phyloP scores from a whole-genome alignment of 345 rosid species.

The Arabidopsis arenosa region DNA sequence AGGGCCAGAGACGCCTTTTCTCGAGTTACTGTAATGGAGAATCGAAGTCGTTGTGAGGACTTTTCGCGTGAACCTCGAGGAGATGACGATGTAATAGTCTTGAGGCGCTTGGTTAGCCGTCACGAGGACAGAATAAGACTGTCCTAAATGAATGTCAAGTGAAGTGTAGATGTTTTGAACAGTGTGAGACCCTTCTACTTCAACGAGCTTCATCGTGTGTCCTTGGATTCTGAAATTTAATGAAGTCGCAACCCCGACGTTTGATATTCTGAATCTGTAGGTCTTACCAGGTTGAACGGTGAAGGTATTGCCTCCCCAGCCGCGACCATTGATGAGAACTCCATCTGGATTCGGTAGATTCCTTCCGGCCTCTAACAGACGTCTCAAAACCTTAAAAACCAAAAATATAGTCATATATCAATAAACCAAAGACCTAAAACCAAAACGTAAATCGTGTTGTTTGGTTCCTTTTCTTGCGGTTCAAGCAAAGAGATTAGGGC shows the following conservation, averaged over 20 bases:
- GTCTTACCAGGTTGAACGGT: conserved; percentile 87
- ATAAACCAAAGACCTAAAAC: neutral
- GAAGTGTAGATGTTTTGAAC: conserved; percentile 67
- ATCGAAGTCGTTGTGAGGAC: conserved; percentile 79
- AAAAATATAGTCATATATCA: neutral
- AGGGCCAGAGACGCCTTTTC: conserved; percentile 72
- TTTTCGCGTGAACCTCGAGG: conserved; percentile 70
- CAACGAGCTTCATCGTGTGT: conserved; percentile 80
- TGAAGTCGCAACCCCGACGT: conserved; percentile 73
- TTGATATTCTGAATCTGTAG: conserved; percentile 86
- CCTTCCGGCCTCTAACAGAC: conserved; percentile 62
- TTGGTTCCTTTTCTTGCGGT: neutral
- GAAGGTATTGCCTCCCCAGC: conserved; percentile 72
- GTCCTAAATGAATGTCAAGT: conserved; percentile 90
- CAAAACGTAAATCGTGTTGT: neutral
- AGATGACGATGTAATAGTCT: conserved; percentile 81
- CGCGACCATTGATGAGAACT: conserved; percentile 92
- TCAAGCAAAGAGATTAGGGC: conserved; percentile 4
- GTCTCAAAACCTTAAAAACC: conserved; percentile 55
- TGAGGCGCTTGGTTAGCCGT: conserved; percentile 77
- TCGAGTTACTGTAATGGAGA: conserved; percentile 87
- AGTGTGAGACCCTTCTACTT: conserved; percentile 95
- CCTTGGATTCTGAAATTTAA: conserved; percentile 89
- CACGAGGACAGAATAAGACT: conserved; percentile 84
- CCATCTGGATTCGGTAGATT: conserved; percentile 80